Conservation (phyloP, 306 rosid genomes). For the Trichosanthes truncata region DNA sequence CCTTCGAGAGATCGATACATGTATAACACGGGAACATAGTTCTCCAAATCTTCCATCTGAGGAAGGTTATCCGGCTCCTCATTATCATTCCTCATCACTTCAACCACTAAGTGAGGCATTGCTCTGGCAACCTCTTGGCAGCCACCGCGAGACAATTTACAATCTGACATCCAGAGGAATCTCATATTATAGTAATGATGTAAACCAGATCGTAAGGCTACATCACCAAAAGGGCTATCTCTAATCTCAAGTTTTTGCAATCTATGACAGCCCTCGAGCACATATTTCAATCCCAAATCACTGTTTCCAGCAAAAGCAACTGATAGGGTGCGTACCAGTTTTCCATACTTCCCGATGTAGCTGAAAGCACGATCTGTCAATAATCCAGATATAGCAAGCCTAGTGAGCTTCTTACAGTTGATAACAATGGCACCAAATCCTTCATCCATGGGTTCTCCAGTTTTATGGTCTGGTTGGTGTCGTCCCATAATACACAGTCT, state of each 20-base stretch:
- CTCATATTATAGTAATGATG: slow-evolving; percentile 83
- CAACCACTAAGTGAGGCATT: slow-evolving; percentile 58
- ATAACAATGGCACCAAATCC: slow-evolving; percentile 88
- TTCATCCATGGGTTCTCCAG: slow-evolving; percentile 73
- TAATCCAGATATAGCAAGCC: slow-evolving; percentile 79
- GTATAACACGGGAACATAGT: slow-evolving; percentile 23
- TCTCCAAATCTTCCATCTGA: slow-evolving; percentile 12
- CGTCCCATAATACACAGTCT: slow-evolving; percentile 78
- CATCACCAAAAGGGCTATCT: slow-evolving; percentile 86
- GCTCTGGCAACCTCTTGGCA: slow-evolving; percentile 58
- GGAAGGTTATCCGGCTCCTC: slow-evolving; percentile 3
- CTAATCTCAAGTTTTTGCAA: slow-evolving; percentile 84
- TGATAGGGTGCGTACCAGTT: slow-evolving; percentile 69
- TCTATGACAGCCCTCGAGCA: slow-evolving; percentile 70
- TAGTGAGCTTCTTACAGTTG: slow-evolving; percentile 86
- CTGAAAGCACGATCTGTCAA: slow-evolving; percentile 64
- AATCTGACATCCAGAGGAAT: slow-evolving; percentile 78
- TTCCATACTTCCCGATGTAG: slow-evolving; percentile 64
- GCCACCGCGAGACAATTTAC: slow-evolving; percentile 50
- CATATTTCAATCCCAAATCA: slow-evolving; percentile 44
- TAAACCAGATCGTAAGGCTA: slow-evolving; percentile 56
- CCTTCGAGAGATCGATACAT: slow-evolving; percentile 60
- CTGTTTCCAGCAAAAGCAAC: slow-evolving; percentile 79
- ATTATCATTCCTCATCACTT: slow-evolving; percentile 32
- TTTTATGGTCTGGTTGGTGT: slow-evolving; percentile 44